Evolutionary conservation across 2,329 filamentous ascomycete genomes (phyloP).

Genomic region (Cytospora leucostoma): DNA sequence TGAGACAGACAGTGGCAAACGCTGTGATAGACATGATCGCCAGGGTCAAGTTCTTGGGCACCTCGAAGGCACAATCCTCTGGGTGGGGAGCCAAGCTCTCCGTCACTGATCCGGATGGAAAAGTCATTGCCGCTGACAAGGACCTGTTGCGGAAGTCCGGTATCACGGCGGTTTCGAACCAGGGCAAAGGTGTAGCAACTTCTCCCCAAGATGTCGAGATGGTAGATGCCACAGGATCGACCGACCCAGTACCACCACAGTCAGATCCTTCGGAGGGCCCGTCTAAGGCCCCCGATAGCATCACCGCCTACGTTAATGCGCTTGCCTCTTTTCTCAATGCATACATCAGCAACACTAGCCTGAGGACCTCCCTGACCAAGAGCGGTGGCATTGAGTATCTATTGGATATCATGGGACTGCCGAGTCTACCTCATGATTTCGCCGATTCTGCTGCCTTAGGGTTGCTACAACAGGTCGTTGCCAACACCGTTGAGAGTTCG

Average conservation of each 20-base stretch:
- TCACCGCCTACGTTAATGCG: constrained; percentile 73
- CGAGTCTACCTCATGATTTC: constrained; percentile 76
- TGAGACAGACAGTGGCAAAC: constrained; percentile 78
- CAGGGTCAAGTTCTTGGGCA: constrained; percentile 74
- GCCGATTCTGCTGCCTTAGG: constrained; percentile 67
- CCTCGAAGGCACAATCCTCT: constrained; percentile 65
- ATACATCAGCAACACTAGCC: constrained; percentile 72
- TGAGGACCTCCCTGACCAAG: constrained; percentile 75
- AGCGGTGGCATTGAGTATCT: constrained; percentile 80
- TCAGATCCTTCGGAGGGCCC: constrained; percentile 30
- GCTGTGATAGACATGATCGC: constrained; percentile 89
- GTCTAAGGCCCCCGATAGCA: constrained; percentile 31
- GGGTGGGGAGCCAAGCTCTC: constrained; percentile 81
- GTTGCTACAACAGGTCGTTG: constrained; percentile 72
- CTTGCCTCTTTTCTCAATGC: constrained; percentile 73
- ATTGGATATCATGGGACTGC: constrained; percentile 79
- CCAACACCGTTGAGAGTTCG: constrained; percentile 77
- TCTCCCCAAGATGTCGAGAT: constrained; percentile 63
- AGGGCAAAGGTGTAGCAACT: constrained; percentile 44
- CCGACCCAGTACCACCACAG: background rate
- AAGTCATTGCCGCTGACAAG: constrained; percentile 58
- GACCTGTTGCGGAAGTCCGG: constrained; percentile 36
- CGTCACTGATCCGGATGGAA: constrained; percentile 59
- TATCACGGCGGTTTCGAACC: constrained; percentile 34
- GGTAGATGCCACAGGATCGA: constrained; percentile 52